phyloP scores from a whole-genome alignment of 371 early-diverging fungal genomes.

The Dipsacomyces acuminosporus region DNA sequence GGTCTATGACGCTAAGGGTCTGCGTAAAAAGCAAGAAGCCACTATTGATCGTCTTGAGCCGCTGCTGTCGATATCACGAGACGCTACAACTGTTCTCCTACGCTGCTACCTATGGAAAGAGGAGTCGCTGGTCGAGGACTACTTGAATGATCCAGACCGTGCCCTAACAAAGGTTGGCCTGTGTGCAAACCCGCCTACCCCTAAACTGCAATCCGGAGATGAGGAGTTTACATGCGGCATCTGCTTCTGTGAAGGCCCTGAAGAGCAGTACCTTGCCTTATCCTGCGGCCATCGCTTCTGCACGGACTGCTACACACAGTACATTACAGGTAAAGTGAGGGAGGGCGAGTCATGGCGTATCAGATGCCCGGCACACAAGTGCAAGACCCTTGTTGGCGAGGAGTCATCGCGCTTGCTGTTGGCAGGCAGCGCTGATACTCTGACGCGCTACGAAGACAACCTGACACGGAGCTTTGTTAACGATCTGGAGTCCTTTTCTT shows the following conservation, averaged over 20 bases:
- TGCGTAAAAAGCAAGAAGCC: slow-evolving; percentile 26
- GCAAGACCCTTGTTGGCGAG: slow-evolving; percentile 77
- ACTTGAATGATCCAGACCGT: slow-evolving; percentile 72
- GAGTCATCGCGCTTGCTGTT: slow-evolving; percentile 67
- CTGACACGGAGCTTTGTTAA: slow-evolving; percentile 86
- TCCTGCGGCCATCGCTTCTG: slow-evolving; percentile 88
- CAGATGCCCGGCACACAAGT: slow-evolving; percentile 76
- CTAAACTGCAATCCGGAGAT: slow-evolving; percentile 21
- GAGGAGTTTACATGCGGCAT: slow-evolving; percentile 77
- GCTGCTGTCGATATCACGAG: slow-evolving; percentile 31
- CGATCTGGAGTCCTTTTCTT: slow-evolving; percentile 71
- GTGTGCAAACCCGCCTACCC: slow-evolving; percentile 35
- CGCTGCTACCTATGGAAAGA: slow-evolving; percentile 88
- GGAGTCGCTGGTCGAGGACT: slow-evolving; percentile 82
- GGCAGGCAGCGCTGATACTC: slow-evolving; percentile 36
- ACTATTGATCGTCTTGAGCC: slow-evolving; percentile 27
- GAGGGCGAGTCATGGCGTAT: slow-evolving; percentile 86
- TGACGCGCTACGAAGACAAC: slow-evolving; percentile 66
- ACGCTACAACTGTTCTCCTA: slow-evolving; percentile 55
- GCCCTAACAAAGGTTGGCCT: slow-evolving; percentile 73
- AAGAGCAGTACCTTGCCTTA: slow-evolving; percentile 62
- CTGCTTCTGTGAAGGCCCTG: slow-evolving; percentile 68
- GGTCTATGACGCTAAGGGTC: slow-evolving; percentile 52
- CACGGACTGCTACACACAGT: slow-evolving; percentile 74
- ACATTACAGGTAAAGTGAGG: slow-evolving; percentile 74